These are phyloP conservation scores for Rhizophagus prolifer DNA, from an alignment of 192 early-diverging fungal species.

Conservation along the genomic window DNA sequence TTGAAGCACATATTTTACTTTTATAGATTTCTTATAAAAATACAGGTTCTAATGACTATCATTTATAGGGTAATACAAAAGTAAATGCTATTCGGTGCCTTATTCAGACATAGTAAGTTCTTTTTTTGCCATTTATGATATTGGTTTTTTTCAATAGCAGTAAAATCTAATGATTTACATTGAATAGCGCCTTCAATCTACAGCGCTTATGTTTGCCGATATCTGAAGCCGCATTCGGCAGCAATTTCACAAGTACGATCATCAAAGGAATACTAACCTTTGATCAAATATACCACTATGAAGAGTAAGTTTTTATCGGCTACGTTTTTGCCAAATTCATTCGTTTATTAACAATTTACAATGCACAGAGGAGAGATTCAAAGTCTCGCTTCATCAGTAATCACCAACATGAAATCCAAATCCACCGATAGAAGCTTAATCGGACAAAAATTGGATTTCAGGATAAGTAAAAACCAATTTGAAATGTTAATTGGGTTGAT, in stretches of 20 bases:
- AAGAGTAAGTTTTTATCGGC: slow-evolving; percentile 5
- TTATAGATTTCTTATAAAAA: background rate
- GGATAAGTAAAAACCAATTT: background rate
- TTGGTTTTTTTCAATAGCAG: background rate
- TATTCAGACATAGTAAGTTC: slow-evolving; percentile 25
- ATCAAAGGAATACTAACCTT: too few species aligned
- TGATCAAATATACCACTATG: background rate
- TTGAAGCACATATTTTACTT: slow-evolving; percentile 11
- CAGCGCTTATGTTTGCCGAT: background rate
- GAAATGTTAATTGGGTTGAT: slow-evolving; percentile 6
- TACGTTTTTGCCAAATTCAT: too few species aligned
- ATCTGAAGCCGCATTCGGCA: slow-evolving; percentile 1
- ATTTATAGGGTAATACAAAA: slow-evolving; percentile 25
- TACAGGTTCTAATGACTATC: slow-evolving; percentile 13
- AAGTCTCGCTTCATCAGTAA: too few species aligned
- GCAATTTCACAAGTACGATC: slow-evolving; percentile 8
- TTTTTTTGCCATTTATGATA: slow-evolving; percentile 16
- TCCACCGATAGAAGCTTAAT: slow-evolving; percentile 24
- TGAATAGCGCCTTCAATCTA: slow-evolving; percentile 13
- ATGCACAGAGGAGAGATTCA: slow-evolving; percentile 19
- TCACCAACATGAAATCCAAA: background rate
- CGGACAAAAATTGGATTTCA: background rate
- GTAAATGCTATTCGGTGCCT: slow-evolving; percentile 8
- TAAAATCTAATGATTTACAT: slow-evolving; percentile 1
- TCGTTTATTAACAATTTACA: too few species aligned